Evolutionary conservation across 176 grass and related monocot species (phyloP).

Genomic region (Alloteropsis semialata): DNA sequence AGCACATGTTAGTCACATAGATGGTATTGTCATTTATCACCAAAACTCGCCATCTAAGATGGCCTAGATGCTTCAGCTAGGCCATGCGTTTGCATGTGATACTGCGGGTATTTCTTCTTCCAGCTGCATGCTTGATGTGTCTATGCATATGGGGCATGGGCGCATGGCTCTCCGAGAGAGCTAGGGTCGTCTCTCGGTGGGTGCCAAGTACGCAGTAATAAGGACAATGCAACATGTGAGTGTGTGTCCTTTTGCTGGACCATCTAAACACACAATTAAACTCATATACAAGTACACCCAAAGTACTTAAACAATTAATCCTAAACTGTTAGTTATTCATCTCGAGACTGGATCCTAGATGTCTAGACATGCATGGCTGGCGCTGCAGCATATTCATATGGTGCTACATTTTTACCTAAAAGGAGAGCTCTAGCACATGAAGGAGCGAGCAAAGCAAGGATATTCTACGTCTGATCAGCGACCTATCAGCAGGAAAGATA

Average conservation of each 20-base stretch:
- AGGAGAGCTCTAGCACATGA: slow-evolving; percentile 8
- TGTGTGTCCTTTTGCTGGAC: too few relatives aligned
- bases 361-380: not conserved
- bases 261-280: not conserved
- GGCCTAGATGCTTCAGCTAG: too few relatives aligned
- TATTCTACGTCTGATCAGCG: slow-evolving; percentile 1
- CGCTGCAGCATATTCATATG: not conserved
- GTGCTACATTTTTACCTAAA: slow-evolving; percentile 13
- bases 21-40: too few relatives aligned
- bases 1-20: too few relatives aligned
- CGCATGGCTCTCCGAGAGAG: not conserved
- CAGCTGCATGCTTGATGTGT: not conserved
- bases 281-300: not conserved
- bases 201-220: not conserved
- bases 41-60: too few relatives aligned
- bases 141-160: not conserved
- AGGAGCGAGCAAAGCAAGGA: not conserved
- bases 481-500: not conserved
- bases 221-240: not conserved
- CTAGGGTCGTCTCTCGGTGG: not conserved
- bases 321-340: not conserved
- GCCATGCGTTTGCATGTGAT: not conserved
- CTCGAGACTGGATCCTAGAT: not conserved
- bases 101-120: not conserved
- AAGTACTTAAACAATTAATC: not conserved